Base-by-base conservation (phyloP, 2,329 filamentous ascomycete genomes). In the Xylogone sp. region DNA sequence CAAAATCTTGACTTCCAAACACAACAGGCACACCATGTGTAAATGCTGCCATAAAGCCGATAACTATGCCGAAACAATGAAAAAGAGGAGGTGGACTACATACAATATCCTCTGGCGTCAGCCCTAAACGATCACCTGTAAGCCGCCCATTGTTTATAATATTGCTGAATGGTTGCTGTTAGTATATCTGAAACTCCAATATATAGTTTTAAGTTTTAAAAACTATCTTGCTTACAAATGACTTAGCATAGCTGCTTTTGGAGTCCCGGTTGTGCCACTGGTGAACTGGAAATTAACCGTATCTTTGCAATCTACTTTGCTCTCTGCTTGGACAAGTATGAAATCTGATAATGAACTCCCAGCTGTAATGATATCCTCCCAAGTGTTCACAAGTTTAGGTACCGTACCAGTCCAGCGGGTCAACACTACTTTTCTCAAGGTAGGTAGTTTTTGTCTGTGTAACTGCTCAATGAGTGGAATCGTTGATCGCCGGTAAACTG, bases 11-110 rank as follows among this genome's bases (percentile, higher is more conserved):
- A 57, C 80, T 79, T 0, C 88, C 87, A 62, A 88, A 90, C 8
- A 91, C 83, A 49, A 90, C 84, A 67, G 86, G 88, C 43, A 81
- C 82, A 46, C 88, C 88, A 65, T 91, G 87, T 0, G 86, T 90
- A 49, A 91, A 69, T 42, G 82, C 76, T 1, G 87, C 83, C 52
- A 92, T 77, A 43, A 91, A 75, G 6, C 88, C 88, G 2, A 91
- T 79, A 1, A 91, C 87, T 7, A 93, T 79, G 1, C 88, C 88
- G 64, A 93, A 93, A 72, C 88, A 93, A 72, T 94, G 90, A 74
- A 94, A 94, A 3, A 94, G 76, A 0, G 90, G 89, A 0, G 89
- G 88, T 2, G 88, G 88, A 66, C 89, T 94, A 73, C 88, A 93
- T 10, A 94, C 75, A 7, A 85, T 74, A 62, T 92, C 87, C 44